These are phyloP conservation scores for Pseudogymnoascus sp. DNA, from an alignment of 2,329 filamentous ascomycete genomes.

Conservation along the genomic window DNA sequence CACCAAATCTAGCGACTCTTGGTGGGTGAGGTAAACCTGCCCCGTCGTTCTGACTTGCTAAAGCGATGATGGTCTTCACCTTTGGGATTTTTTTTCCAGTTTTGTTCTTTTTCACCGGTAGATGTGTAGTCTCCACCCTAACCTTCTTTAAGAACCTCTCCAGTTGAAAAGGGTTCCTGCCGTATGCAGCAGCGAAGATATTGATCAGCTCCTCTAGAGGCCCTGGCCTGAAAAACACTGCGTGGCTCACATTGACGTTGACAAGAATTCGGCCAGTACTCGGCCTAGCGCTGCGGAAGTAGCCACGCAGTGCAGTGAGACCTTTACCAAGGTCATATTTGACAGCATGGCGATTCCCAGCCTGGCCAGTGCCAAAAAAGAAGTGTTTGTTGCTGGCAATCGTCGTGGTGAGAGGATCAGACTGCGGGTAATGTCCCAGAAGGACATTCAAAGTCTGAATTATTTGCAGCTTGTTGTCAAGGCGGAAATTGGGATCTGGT, in stretches of 20 bases:
- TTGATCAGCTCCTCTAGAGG: constrained; percentile 32
- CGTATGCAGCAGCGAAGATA: constrained; percentile 21
- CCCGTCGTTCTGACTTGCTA: constrained; percentile 36
- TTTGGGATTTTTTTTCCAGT: constrained; percentile 27
- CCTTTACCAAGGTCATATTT: constrained; percentile 36
- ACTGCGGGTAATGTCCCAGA: constrained; percentile 39
- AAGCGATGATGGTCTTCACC: constrained; percentile 37
- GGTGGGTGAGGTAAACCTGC: constrained; percentile 28
- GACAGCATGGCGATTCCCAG: neutral
- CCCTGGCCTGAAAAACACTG: constrained; percentile 46
- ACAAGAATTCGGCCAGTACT: constrained; percentile 48
- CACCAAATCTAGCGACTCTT: constrained; percentile 29
- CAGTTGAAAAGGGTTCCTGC: constrained; percentile 13
- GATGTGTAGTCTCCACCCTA: constrained; percentile 33
- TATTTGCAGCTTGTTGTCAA: constrained; percentile 34
- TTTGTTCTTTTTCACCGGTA: constrained; percentile 27
- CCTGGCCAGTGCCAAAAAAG: neutral
- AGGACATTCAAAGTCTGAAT: constrained; percentile 50
- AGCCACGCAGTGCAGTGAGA: constrained; percentile 50
- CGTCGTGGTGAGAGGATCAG: constrained; percentile 27
- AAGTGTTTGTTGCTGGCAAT: constrained; percentile 13
- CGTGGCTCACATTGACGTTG: constrained; percentile 54
- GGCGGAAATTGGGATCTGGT: constrained; percentile 6
- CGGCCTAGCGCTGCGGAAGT: constrained; percentile 52
- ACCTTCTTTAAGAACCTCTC: constrained; percentile 30